Evolutionary conservation across 202 grass and related monocot species (phyloP).

Genomic region (Panicum virgatum): DNA sequence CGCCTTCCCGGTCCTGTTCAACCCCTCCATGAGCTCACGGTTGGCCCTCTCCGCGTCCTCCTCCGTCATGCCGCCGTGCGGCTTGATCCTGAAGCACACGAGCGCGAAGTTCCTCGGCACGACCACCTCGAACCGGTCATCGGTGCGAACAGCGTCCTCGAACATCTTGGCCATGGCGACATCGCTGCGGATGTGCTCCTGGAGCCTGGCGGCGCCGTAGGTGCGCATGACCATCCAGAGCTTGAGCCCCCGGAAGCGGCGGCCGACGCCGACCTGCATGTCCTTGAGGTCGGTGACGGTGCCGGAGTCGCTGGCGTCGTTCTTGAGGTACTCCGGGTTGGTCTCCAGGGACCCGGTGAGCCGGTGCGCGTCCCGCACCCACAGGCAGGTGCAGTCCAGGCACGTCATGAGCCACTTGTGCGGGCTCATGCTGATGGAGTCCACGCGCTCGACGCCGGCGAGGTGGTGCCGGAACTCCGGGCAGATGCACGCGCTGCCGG

Average conservation of each 20-base stretch:
- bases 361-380: slow-evolving; percentile 42
- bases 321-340: slow-evolving; percentile 69
- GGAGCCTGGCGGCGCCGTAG: slow-evolving; percentile 50
- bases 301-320: slow-evolving; percentile 54
- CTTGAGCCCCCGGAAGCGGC: slow-evolving; percentile 64
- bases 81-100: slow-evolving; percentile 65
- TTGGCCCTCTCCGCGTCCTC: slow-evolving; percentile 14
- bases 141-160: slow-evolving; percentile 45
- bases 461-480: slow-evolving; percentile 67
- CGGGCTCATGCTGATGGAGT: slow-evolving; percentile 75
- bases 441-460: slow-evolving; percentile 51
- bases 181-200: slow-evolving; percentile 72
- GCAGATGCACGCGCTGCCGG: slow-evolving; percentile 72
- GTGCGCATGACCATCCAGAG: slow-evolving; percentile 73
- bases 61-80: not conserved
- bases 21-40: slow-evolving; percentile 44
- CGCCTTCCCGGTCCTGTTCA: slow-evolving; percentile 44
- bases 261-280: slow-evolving; percentile 66
- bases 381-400: slow-evolving; percentile 71
- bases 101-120: slow-evolving; percentile 56
- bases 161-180: slow-evolving; percentile 72
- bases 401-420: slow-evolving; percentile 73
- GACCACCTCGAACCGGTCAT: slow-evolving; percentile 55
- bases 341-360: slow-evolving; percentile 48
- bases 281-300: slow-evolving; percentile 65